Evolutionary conservation across 78 protist species (phyloP).

Genomic region (Capsaspora owczarzaki): DNA sequence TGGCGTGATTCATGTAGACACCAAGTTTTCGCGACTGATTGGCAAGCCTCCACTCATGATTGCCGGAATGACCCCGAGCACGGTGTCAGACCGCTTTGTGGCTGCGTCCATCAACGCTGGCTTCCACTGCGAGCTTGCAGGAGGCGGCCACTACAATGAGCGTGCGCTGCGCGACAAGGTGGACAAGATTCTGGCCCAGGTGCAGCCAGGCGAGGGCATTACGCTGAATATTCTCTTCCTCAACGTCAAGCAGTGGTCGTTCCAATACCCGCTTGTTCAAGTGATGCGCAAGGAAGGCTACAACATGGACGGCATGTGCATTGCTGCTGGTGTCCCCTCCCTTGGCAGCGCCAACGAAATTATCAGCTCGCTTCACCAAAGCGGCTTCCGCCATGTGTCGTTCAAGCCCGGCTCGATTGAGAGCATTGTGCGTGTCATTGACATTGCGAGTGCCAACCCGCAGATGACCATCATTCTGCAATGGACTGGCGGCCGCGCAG

Average conservation of each 20-base stretch:
- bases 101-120: conserved; percentile 48
- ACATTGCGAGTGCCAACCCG: conserved; percentile 36
- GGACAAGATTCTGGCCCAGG: neutral
- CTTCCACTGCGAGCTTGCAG: conserved; percentile 46
- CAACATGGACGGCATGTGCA: conserved; percentile 42
- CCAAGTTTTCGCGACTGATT: conserved; percentile 7
- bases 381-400: conserved; percentile 39
- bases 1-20: conserved; percentile 5
- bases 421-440: conserved; percentile 34
- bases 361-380: neutral
- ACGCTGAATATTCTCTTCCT: conserved; percentile 50
- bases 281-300: conserved; percentile 20
- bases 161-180: conserved; percentile 3
- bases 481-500: conserved; percentile 67
- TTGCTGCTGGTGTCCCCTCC: conserved; percentile 70
- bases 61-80: conserved; percentile 58
- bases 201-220: conserved; percentile 32
- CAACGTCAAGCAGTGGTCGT: conserved; percentile 48
- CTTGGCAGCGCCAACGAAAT: conserved; percentile 44
- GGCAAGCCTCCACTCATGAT: conserved; percentile 44
- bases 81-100: conserved; percentile 12
- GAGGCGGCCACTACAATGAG: conserved; percentile 18
- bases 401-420: conserved; percentile 55
- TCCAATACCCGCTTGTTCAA: conserved; percentile 47
- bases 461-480: conserved; percentile 36